These are phyloP conservation scores for Pythium aphanidermatum DNA, from an alignment of 352 stramenopile genomes.

Conservation along the genomic window DNA sequence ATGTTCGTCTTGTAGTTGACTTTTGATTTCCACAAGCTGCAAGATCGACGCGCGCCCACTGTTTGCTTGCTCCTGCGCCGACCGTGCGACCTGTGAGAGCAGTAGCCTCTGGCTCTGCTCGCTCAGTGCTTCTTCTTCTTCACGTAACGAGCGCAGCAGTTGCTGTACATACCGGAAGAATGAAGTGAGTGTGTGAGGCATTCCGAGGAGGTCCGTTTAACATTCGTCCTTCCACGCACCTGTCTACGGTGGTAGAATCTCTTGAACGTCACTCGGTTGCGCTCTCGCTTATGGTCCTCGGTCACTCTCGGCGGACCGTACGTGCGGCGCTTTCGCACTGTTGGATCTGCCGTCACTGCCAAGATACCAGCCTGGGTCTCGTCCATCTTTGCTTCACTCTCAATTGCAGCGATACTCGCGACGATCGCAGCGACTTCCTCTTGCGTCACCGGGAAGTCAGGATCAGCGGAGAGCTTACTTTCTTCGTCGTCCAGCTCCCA, in stretches of 20 bases:
- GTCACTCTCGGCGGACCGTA: slow-evolving; percentile 12
- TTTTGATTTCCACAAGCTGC: slow-evolving; percentile 7
- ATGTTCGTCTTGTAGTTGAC: slow-evolving; percentile 4
- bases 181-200: no score
- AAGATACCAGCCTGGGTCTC: background rate
- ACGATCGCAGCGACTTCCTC: no score
- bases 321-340: background rate
- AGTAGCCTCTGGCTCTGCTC: slow-evolving; percentile 9
- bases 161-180: no score
- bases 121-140: slow-evolving; percentile 6
- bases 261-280: slow-evolving; percentile 17
- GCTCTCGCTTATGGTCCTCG: slow-evolving; percentile 21
- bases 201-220: no score
- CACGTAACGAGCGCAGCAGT: slow-evolving; percentile 9
- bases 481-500: no score
- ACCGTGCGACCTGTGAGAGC: background rate
- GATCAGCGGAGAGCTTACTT: no score
- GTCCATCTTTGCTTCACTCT: no score
- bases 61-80: background rate
- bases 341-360: no score
- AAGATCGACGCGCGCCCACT: background rate
- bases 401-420: no score
- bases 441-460: no score
- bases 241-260: slow-evolving; percentile 20
- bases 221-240: no score